phyloP scores from a whole-genome alignment of 768 basidiomycete species.

The Amanita subjunquillea region DNA sequence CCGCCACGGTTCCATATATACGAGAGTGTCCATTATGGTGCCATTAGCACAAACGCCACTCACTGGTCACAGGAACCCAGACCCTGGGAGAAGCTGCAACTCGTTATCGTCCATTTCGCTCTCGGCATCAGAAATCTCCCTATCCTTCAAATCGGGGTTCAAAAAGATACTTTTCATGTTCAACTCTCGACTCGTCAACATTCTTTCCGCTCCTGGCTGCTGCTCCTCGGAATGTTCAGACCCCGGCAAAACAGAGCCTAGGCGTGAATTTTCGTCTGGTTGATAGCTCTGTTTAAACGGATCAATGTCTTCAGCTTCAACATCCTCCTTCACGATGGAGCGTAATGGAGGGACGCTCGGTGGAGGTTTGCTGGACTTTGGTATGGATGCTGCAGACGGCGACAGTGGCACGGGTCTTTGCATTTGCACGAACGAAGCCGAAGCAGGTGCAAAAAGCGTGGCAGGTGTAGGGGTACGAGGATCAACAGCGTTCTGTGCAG shows the following conservation, averaged over 20 bases:
- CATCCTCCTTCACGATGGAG: conserved; percentile 5
- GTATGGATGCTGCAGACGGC: conserved; percentile 3
- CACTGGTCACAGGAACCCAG: conserved; percentile 20
- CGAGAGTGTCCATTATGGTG: neutral
- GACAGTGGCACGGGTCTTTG: conserved; percentile 6
- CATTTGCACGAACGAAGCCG: conserved; percentile 5
- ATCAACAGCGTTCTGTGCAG: conserved; percentile 4
- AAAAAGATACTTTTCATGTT: conserved; percentile 30
- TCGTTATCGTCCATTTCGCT: conserved; percentile 15
- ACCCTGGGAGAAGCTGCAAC: conserved; percentile 29
- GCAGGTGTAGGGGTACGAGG: conserved; percentile 9
- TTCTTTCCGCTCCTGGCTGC: conserved; percentile 12
- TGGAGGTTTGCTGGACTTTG: neutral
- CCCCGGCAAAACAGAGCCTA: neutral
- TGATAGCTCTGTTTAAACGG: conserved; percentile 29
- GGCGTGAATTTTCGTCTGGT: conserved; percentile 12
- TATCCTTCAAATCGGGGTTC: conserved; percentile 10
- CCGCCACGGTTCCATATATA: neutral
- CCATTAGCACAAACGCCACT: neutral
- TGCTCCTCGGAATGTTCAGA: conserved; percentile 7
- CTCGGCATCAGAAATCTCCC: conserved; percentile 10
- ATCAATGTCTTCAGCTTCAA: conserved; percentile 24
- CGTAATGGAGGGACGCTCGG: conserved; percentile 3
- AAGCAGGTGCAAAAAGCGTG: conserved; percentile 5
- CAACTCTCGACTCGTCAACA: conserved; percentile 29